Evolutionary conservation across 1,284 basidiomycete species (phyloP).

Genomic region (Rhizopogon hawkerae): DNA sequence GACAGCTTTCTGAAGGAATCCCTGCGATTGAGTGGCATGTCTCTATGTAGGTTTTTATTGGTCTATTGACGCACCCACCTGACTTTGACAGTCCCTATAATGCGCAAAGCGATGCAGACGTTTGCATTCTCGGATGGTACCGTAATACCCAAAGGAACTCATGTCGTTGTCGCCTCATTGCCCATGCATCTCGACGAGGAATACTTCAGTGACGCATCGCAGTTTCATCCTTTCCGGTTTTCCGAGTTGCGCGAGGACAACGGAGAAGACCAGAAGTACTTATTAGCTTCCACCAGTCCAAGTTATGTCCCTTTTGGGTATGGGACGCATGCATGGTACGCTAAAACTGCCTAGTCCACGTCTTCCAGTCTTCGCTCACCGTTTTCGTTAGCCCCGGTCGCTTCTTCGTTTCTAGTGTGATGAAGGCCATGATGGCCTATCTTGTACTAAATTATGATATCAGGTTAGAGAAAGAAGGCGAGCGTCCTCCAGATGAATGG

Average conservation of each 20-base stretch:
- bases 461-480: slow-evolving; percentile 25
- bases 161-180: slow-evolving; percentile 25
- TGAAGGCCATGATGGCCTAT: slow-evolving; percentile 31
- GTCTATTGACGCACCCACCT: neutral
- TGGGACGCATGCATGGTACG: slow-evolving; percentile 37
- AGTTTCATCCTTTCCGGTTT: slow-evolving; percentile 35
- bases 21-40: slow-evolving; percentile 27
- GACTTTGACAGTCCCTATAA: slow-evolving; percentile 25
- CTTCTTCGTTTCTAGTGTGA: slow-evolving; percentile 29
- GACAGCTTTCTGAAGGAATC: slow-evolving; percentile 38
- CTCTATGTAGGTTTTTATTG: slow-evolving; percentile 19
- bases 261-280: slow-evolving; percentile 14
- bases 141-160: slow-evolving; percentile 31
- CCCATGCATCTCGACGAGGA: slow-evolving; percentile 30
- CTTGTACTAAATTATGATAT: slow-evolving; percentile 31
- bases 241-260: slow-evolving; percentile 14
- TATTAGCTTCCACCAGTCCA: slow-evolving; percentile 26
- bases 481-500: slow-evolving; percentile 31
- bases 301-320: slow-evolving; percentile 35
- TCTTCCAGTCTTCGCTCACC: slow-evolving; percentile 2
- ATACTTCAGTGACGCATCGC: slow-evolving; percentile 25
- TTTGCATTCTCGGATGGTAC: slow-evolving; percentile 37
- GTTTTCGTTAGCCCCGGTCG: slow-evolving; percentile 27
- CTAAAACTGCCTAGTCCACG: neutral
- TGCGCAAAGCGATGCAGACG: slow-evolving; percentile 29